phyloP scores from a whole-genome alignment of 2,329 filamentous ascomycete genomes.

The Cladosporium sp. region DNA sequence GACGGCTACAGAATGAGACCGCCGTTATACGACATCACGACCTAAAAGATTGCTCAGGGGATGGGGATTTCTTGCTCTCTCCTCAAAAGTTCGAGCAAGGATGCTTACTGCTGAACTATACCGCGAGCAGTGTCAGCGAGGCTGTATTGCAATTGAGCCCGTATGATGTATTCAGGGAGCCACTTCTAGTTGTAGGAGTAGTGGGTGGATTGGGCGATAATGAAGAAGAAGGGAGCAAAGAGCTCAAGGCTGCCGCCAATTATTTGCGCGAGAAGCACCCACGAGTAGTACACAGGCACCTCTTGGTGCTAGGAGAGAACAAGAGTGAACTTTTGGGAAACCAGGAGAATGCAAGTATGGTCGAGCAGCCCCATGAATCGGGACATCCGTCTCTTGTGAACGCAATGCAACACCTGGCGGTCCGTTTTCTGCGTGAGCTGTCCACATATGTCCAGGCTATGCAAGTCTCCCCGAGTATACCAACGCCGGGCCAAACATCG shows the following conservation, averaged over 20 bases:
- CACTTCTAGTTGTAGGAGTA: slow-evolving; percentile 75
- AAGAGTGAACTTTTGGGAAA: slow-evolving; percentile 9
- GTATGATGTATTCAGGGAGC: slow-evolving; percentile 85
- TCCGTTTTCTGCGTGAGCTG: slow-evolving; percentile 43
- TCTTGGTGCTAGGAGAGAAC: slow-evolving; percentile 22
- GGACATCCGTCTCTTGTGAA: slow-evolving; percentile 34
- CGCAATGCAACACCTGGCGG: slow-evolving; percentile 42
- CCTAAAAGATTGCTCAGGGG: slow-evolving; percentile 1
- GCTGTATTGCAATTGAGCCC: slow-evolving; percentile 76
- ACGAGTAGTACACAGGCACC: slow-evolving; percentile 29
- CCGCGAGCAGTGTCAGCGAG: slow-evolving; percentile 71
- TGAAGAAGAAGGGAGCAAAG: slow-evolving; percentile 42
- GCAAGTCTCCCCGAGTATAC: slow-evolving; percentile 59
- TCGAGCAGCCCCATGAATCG: slow-evolving; percentile 16
- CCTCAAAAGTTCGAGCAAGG: slow-evolving; percentile 82
- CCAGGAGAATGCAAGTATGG: slow-evolving; percentile 10
- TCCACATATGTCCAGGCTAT: slow-evolving; percentile 44
- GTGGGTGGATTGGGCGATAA: slow-evolving; percentile 58
- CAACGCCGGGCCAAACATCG: slow-evolving; percentile 59
- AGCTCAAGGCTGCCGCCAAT: slow-evolving; percentile 27
- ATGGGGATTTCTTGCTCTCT: slow-evolving; percentile 50
- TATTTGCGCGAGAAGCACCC: slow-evolving; percentile 29
- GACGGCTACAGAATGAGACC: slow-evolving; percentile 72
- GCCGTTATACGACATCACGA: slow-evolving; percentile 52
- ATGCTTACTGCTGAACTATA: slow-evolving; percentile 81